Base-by-base conservation (phyloP, 2,329 filamentous ascomycete genomes). In the Scytalidium lignicola region DNA sequence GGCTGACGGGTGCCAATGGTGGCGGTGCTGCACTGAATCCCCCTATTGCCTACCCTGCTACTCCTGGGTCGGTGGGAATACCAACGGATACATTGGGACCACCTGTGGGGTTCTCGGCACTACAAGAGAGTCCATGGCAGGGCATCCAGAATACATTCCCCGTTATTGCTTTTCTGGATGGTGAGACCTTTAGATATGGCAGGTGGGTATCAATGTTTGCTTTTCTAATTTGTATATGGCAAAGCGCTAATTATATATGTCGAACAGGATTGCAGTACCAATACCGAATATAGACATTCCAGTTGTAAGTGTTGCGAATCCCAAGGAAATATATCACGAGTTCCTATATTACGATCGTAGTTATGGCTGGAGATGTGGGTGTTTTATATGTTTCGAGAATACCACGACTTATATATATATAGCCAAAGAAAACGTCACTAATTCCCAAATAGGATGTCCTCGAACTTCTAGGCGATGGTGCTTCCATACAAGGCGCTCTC, bases 81-180 rank as follows among this genome's bases (percentile, higher is more conserved):
- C 7, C 32, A 37, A 13, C 32, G 8, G 59, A 60, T n/a, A 46
- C 41, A 10, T 47, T 59, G 29, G 55, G 52, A 22, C 32, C 49
- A n/a, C 48, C 53, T 9, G 43, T 57, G 8, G 37, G 46, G 8
- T 65, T 58, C 44, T 49, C 48, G 8, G 52, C 55, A 18, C 49
- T 49, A 21, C 58, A 59, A 50, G 59, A 61, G 12, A 44, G 47
- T 19, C 51, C 54, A 17, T 62, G 59, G 57, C 58, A 58, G 43
- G 53, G 46, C n/a, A 50, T 60, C 22, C 59, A 62, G 15, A 64
- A 62, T 44, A 61, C 55, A 23, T 75, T 75, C 48, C 72, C 72
- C 3, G 62, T 67, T 0, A 64, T 72, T 28, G 64, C 70, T 21
- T 74, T 75, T 44, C 65, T 76, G 6, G 72, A 75, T 53, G 63